These are phyloP conservation scores for Chlamydomonas incerta DNA, from an alignment of 139 green algal species.

Conservation along the genomic window DNA sequence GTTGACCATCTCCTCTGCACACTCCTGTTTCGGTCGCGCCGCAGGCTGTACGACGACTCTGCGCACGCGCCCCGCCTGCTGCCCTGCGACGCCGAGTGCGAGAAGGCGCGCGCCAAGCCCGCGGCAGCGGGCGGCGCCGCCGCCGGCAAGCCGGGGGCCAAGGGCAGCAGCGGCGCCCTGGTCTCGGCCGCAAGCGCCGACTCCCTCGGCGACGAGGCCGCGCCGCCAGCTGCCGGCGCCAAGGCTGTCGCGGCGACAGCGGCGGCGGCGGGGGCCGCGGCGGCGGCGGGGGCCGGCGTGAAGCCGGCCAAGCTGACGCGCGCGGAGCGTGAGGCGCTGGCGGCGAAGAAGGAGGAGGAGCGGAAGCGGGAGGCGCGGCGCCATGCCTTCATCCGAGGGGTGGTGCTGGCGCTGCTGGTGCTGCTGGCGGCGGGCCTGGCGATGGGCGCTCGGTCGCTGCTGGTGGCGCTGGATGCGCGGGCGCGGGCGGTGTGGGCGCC, in stretches of 20 bases:
- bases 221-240: background rate
- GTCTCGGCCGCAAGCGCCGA: background rate
- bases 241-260: constrained; percentile 21
- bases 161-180: background rate
- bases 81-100: constrained; percentile 68
- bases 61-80: constrained; percentile 64
- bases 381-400: background rate
- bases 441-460: background rate
- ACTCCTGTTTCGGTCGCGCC: too few relatives aligned
- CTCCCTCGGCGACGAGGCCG: background rate
- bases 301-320: constrained; percentile 15
- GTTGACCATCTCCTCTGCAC: too few relatives aligned
- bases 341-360: constrained; percentile 38
- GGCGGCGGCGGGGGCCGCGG: constrained; percentile 32
- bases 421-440: constrained; percentile 24
- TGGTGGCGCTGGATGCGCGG: background rate
- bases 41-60: constrained; percentile 48
- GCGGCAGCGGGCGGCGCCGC: background rate
- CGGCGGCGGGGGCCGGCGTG: background rate
- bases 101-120: background rate
- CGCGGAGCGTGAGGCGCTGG: constrained; percentile 52
- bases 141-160: too few relatives aligned
- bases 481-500: background rate
- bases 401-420: constrained; percentile 24
- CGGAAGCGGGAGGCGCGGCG: constrained; percentile 24